Evolutionary conservation across 2,329 filamentous ascomycete genomes (phyloP).

Genomic region (Cladophialophora bantiana): DNA sequence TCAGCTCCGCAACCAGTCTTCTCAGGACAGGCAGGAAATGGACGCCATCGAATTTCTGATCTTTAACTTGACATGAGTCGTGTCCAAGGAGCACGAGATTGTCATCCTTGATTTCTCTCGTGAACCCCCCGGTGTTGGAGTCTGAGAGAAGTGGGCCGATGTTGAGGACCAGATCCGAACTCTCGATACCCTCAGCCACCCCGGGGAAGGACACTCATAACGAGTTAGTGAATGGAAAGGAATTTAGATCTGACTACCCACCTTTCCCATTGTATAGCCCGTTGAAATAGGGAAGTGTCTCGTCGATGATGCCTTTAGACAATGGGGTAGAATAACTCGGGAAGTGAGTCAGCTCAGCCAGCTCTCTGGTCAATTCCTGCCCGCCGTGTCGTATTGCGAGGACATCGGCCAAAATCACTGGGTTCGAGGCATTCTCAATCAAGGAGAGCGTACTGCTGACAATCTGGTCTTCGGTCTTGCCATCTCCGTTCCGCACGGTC

Average conservation of each 20-base stretch:
- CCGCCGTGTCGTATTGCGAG: conserved; percentile 31
- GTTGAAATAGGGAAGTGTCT: conserved; percentile 29
- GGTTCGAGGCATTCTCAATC: conserved; percentile 29
- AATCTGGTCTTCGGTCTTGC: conserved; percentile 65
- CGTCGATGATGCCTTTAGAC: conserved; percentile 35
- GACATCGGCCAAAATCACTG: conserved; percentile 32
- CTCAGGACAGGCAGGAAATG: conserved; percentile 42
- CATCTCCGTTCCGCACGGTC: conserved; percentile 26
- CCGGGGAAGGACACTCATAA: conserved; percentile 42
- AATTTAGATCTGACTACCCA: conserved; percentile 10
- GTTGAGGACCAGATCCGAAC: conserved; percentile 54
- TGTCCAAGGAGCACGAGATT: conserved; percentile 45
- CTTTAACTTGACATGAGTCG: conserved; percentile 35
- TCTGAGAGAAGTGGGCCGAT: conserved; percentile 57
- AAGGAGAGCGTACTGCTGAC: conserved; percentile 49
- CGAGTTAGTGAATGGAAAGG: background rate
- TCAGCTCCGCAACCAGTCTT: conserved; percentile 28
- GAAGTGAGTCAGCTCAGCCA: conserved; percentile 30
- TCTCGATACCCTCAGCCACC: conserved; percentile 46
- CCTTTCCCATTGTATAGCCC: conserved; percentile 36
- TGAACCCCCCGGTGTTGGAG: conserved; percentile 54
- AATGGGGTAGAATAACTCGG: conserved; percentile 34
- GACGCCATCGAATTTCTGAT: conserved; percentile 36
- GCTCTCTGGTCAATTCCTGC: conserved; percentile 27
- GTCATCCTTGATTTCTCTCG: conserved; percentile 48